Evolutionary conservation across 139 green algal genomes (phyloP).

Genomic region (Coelastrella sp.): DNA sequence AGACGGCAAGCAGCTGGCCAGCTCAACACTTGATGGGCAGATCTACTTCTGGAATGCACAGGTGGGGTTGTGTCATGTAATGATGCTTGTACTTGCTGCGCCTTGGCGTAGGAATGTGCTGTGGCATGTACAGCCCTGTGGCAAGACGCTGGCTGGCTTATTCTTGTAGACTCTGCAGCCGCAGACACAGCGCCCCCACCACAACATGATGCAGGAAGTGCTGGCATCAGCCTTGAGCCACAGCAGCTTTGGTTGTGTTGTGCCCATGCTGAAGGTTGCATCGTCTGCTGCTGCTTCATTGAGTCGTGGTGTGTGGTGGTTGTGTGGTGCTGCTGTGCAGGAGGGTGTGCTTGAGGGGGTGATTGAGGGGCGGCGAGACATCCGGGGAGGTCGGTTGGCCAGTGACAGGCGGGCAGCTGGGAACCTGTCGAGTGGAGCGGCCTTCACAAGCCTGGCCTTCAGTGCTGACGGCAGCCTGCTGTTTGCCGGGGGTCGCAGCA

Average conservation of each 20-base stretch:
- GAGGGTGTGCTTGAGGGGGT: slow-evolving; percentile 61
- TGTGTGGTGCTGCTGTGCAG: slow-evolving; percentile 6
- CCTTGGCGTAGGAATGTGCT: no score
- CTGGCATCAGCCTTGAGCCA: no score
- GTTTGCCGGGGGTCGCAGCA: slow-evolving; percentile 79
- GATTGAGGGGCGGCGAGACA: slow-evolving; percentile 91
- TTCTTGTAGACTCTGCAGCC: background rate
- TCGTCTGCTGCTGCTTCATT: background rate
- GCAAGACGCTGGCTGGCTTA: no score
- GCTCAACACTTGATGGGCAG: slow-evolving; percentile 90
- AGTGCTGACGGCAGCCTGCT: slow-evolving; percentile 91
- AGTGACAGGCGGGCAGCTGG: slow-evolving; percentile 77
- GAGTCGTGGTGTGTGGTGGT: background rate
- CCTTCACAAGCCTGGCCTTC: slow-evolving; percentile 92
- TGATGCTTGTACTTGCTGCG: background rate
- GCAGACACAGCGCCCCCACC: background rate
- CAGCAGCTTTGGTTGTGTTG: no score
- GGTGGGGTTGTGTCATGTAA: slow-evolving; percentile 72
- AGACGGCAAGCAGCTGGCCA: slow-evolving; percentile 91
- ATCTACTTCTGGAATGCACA: slow-evolving; percentile 95
- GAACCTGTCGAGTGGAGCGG: slow-evolving; percentile 76
- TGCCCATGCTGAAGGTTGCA: background rate
- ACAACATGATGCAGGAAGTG: no score
- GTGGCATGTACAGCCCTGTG: no score
- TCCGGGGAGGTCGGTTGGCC: slow-evolving; percentile 81